A percentile compares a stretch with the other conserved stretches of the same genome.
Conservation (phyloP, 441 rosid species). For the Eutrema salsugineum region DNA sequence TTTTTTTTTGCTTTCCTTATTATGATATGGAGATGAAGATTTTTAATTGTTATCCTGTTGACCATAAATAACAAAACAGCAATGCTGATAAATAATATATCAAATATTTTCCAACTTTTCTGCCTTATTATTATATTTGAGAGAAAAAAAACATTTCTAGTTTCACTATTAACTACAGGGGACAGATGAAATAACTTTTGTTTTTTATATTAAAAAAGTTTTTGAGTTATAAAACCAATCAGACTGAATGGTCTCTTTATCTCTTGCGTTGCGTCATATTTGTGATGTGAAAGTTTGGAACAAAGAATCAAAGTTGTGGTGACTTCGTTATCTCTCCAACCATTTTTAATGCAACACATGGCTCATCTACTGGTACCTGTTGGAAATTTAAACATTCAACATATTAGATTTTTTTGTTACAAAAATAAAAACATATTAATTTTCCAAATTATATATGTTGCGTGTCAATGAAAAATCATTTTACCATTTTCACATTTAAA, state of each 20-base stretch:
- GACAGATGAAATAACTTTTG: not conserved
- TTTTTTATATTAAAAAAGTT: not conserved
- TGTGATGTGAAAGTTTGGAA: not conserved
- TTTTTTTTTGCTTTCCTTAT: not conserved
- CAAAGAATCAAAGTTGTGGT: constrained; percentile 40
- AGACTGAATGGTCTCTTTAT: constrained; percentile 8
- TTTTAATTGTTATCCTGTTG: not conserved
- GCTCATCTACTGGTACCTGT: constrained; percentile 94
- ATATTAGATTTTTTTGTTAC: too few species aligned
- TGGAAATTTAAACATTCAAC: not conserved
- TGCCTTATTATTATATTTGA: not conserved
- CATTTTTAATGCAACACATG: constrained; percentile 81
- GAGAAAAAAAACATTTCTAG: not conserved
- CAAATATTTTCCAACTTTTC: not conserved
- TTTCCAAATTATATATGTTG: not conserved
- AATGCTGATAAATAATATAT: not conserved
- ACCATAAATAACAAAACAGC: not conserved
- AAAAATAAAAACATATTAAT: not conserved
- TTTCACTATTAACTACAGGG: constrained; percentile 4
- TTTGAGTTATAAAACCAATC: constrained; percentile 15
- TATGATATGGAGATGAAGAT: not conserved
- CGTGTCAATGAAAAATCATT: too few species aligned
- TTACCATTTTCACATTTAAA: not conserved
- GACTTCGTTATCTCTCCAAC: constrained; percentile 64
- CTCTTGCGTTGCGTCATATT: not conserved